Conservation (phyloP, 495 filamentous ascomycete genomes). For the Baudoinia panamericana region DNA sequence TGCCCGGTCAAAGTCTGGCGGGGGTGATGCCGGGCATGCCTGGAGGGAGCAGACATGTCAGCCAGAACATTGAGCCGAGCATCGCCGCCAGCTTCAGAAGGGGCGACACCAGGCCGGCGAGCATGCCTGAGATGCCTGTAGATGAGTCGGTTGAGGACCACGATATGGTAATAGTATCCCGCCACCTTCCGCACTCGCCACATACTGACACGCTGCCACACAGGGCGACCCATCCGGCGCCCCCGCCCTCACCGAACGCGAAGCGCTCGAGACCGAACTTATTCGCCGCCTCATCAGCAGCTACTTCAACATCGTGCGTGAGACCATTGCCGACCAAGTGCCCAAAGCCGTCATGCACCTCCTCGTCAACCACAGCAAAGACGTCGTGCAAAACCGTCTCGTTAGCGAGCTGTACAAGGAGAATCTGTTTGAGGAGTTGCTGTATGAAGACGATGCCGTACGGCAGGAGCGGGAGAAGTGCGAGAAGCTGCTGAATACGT, state of each 20-base stretch:
- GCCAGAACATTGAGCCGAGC: slow-evolving; percentile 61
- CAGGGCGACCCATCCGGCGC: slow-evolving; percentile 34
- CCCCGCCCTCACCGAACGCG: slow-evolving; percentile 85
- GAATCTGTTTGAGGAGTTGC: slow-evolving; percentile 76
- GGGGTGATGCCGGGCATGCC: slow-evolving; percentile 13
- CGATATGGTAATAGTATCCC: too few species aligned
- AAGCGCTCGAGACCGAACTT: slow-evolving; percentile 92
- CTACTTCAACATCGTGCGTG: slow-evolving; percentile 96
- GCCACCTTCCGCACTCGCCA: too few species aligned
- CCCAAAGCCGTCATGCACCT: slow-evolving; percentile 99
- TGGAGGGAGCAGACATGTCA: slow-evolving; percentile 47
- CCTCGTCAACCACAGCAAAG: slow-evolving; percentile 93
- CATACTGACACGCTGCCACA: slow-evolving; percentile 22
- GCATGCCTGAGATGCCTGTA: slow-evolving; percentile 18
- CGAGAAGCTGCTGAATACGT: slow-evolving; percentile 83
- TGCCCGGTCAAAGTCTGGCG: slow-evolving; percentile 26
- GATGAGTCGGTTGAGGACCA: slow-evolving; percentile 23
- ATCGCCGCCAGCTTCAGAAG: slow-evolving; percentile 74
- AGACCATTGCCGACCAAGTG: slow-evolving; percentile 93
- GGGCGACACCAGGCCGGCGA: slow-evolving; percentile 45
- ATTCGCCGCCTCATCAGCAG: slow-evolving; percentile 92
- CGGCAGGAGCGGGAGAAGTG: slow-evolving; percentile 97
- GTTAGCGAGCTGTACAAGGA: slow-evolving; percentile 95
- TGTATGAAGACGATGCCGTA: slow-evolving; percentile 95
- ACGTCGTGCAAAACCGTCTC: slow-evolving; percentile 89